phyloP scores from a whole-genome alignment of 306 rosid species.

The Ammopiptanthus mongolicus region DNA sequence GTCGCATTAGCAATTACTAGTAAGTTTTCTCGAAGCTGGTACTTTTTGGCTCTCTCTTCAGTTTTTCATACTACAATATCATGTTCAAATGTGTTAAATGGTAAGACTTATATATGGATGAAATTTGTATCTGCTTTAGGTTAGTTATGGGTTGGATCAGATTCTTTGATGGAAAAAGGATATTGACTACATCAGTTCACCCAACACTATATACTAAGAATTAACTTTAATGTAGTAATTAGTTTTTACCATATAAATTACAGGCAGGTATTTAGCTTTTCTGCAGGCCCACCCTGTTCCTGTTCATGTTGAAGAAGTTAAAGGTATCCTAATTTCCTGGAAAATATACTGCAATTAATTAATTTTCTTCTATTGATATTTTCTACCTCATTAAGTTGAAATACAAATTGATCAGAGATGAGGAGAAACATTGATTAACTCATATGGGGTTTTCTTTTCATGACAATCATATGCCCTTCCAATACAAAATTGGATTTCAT shows the following conservation, averaged over 20 bases:
- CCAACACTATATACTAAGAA: conserved; percentile 65
- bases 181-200: conserved; percentile 69
- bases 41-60: background rate
- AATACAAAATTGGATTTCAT: background rate
- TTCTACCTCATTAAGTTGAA: conserved; percentile 14
- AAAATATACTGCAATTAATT: conserved; percentile 1
- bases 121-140: conserved; percentile 41
- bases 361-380: conserved; percentile 9
- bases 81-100: background rate
- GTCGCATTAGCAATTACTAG: no score
- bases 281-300: conserved; percentile 77
- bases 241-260: conserved; percentile 6
- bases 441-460: conserved; percentile 10
- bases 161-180: conserved; percentile 56
- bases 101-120: background rate
- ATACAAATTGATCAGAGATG: conserved; percentile 12
- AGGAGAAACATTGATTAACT: conserved; percentile 28
- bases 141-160: conserved; percentile 92
- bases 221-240: background rate
- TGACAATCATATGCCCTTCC: conserved; percentile 5
- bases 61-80: background rate
- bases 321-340: conserved; percentile 51
- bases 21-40: conserved; percentile 12
- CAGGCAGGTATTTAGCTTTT: conserved; percentile 11
- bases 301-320: conserved; percentile 76